phyloP scores from a whole-genome alignment of 345 rosid species.

The Bruguiera gymnorhiza region DNA sequence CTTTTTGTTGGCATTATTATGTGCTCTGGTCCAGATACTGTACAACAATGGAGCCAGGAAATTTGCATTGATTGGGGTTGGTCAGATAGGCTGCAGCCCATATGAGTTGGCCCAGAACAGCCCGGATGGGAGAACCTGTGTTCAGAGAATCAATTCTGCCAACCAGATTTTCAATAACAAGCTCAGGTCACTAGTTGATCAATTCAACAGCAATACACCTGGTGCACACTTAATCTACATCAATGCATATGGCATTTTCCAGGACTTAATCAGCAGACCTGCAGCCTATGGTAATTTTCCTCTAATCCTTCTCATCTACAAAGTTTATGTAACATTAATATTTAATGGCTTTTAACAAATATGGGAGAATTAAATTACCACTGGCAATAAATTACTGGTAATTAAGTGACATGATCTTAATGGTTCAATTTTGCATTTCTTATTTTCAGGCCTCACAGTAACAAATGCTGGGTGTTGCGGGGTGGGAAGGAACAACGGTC shows the following conservation, averaged over 20 bases:
- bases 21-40: conserved; percentile 35
- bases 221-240: conserved; percentile 64
- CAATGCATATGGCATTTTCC: conserved; percentile 70
- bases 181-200: conserved; percentile 67
- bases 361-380: no score
- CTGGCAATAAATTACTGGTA: no score
- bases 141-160: conserved; percentile 49
- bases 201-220: conserved; percentile 47
- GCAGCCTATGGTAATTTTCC: conserved; percentile 20
- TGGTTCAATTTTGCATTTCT: background rate
- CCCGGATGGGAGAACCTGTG: conserved; percentile 64
- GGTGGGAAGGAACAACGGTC: conserved; percentile 17
- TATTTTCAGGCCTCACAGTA: conserved; percentile 12
- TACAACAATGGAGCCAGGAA: conserved; percentile 84
- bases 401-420: background rate
- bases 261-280: conserved; percentile 55
- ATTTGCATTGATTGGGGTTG: conserved; percentile 70
- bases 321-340: background rate
- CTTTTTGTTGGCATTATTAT: background rate
- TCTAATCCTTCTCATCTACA: background rate
- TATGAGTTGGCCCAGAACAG: conserved; percentile 61
- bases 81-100: conserved; percentile 89
- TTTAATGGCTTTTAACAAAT: no score
- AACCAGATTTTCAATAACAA: conserved; percentile 63
- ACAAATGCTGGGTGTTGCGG: conserved; percentile 16